Conservation (phyloP, 179 eudicot genomes). For the Vitellaria paradoxa region DNA sequence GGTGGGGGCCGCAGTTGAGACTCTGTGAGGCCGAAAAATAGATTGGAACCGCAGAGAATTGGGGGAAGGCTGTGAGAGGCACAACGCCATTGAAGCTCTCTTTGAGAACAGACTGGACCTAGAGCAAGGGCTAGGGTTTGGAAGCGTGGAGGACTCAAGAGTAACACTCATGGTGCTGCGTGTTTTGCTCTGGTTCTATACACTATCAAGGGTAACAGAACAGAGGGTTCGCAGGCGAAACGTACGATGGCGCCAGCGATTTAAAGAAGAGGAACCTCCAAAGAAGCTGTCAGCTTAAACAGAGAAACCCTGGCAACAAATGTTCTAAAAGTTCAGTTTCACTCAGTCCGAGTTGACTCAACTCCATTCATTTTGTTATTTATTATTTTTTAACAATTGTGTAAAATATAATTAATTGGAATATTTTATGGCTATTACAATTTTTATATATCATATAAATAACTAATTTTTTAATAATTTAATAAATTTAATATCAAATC, state of each 20-base stretch:
- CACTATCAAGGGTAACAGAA: not conserved
- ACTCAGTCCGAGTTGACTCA: no score
- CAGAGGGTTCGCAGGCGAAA: not conserved
- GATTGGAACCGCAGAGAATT: not conserved
- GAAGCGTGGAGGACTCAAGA: slow-evolving; percentile 5
- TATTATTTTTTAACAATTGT: no score
- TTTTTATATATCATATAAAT: no score
- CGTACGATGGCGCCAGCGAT: not conserved
- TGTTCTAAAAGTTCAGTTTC: no score
- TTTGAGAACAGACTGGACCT: not conserved
- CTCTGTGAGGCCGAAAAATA: slow-evolving; percentile 4
- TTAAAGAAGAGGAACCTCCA: not conserved
- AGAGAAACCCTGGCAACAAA: no score
- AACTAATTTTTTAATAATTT: no score
- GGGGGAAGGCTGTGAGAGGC: not conserved
- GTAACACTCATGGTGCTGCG: slow-evolving; percentile 5
- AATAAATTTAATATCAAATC: no score
- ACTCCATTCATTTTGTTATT: no score
- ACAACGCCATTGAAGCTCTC: slow-evolving; percentile 6
- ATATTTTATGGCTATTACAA: no score
- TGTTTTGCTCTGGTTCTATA: not conserved
- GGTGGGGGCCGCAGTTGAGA: not conserved
- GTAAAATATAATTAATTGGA: no score
- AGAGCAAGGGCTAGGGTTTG: slow-evolving; percentile 13
- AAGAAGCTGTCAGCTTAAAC: not conserved